Evolutionary conservation across 108 stramenopile species (phyloP), one percentile per base, ranked within the genome.

Genomic region (Cyclotella baltica): DNA sequence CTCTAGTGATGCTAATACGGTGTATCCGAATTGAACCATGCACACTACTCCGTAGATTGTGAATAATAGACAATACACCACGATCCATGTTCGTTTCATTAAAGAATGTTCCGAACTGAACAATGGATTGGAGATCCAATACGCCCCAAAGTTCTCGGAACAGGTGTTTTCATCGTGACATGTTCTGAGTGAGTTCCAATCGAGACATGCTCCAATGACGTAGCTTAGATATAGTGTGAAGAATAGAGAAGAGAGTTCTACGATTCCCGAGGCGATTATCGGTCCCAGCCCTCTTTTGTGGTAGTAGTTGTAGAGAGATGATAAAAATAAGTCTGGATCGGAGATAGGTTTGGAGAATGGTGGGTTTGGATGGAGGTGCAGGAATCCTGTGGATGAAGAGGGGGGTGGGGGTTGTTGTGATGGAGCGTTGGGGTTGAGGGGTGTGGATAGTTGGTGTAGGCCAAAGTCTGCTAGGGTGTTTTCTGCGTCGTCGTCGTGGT

Each of bases 81-180:
- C 36, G 20, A 90, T 84, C 72, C 66, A 80, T 48, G 68, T 81
- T 62, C 71, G 86, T 43, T 20, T 85, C 48, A 86, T 13, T 2
- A 76, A 62, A 50, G 70, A 77, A 27, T 67, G 5, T 40, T 73
- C 67, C 67, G 62, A 43, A 3, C 67, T 71, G 20, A 74, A 23
- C 47, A 85, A 52, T 19, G 86, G 83, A 48, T 70, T 70, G 15
- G 46, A 57, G 18, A 76, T 37, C 15, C 74, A 38, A 57, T 90
- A 89, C 31, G 64, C 31, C 33, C 85, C 53, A 86, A 89, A 84
- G 28, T 81, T 57, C 0, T 87, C 69, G 18, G 76, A 66, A 76
- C 98, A 98, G 0, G 86, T 86, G 15, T 76, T 75, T 78, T 97
- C 96, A 69, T 98, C 97, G 18, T 79, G 80, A 70, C 98, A 98